Evolutionary conservation across 352 stramenopile genomes (phyloP), one percentile per base, ranked within the genome.

Genomic region (Salisapilia sapeloensis): DNA sequence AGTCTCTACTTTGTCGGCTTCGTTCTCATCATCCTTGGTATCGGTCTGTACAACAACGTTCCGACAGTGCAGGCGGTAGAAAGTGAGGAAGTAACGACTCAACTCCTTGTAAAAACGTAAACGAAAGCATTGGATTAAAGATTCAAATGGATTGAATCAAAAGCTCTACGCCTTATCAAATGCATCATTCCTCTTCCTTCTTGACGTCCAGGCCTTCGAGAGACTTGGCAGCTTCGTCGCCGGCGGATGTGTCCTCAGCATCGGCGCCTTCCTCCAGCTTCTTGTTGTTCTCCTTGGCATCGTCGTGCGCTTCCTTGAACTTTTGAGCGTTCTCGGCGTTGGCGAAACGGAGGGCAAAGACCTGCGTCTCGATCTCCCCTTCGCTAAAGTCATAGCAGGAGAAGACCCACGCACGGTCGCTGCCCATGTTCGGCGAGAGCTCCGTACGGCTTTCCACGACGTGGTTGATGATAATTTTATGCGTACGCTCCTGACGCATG

Each of bases 401-500:
- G 81, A 96, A 99, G 19, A 99, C 93, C 93, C 93, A 98, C 13
- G 85, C 93, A 38, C 93, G 66, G 67, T 99, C 94, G 46, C 56
- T 89, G 44, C 92, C 92, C 35, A 92, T 95, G 71, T 99, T 98
- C 11, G 92, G 85, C 50, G 92, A 77, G 21, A 98, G 63, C 28
- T 93, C 78, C 46, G 96, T 97, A 34, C 92, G 79, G 24, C 92
- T 92, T 66, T 98, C 93, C 9, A 97, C 60, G 23, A 96, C 66
- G 66, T 98, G 93, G 60, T 99, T 99, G 36, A 86, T 70, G 60
- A 98, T 90, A 46, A 99, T 87, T 67, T 99, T 99, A 82, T 97
- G 95, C 19, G 93, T 99, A 61, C 98, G 98, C 58, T 98, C 94
- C 59, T 98, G 93, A 39, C 93, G 79, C 94, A 99, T 98, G 17